Conservation (phyloP, 2,329 filamentous ascomycete genomes). For the Davidsoniella eucalypti region DNA sequence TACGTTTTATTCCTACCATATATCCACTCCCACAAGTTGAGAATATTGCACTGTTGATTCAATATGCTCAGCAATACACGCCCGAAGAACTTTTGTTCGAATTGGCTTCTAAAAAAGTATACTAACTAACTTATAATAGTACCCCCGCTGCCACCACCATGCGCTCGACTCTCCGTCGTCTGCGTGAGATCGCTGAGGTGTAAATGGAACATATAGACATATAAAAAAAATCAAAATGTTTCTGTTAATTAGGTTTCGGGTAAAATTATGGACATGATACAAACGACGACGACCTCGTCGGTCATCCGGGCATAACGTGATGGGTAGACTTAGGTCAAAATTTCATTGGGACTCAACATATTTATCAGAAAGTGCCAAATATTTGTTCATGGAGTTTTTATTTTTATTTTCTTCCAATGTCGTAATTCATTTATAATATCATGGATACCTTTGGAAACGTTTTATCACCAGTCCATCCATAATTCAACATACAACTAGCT, state of each 20-base stretch:
- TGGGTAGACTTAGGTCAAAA: constrained; percentile 13
- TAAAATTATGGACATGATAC: constrained; percentile 12
- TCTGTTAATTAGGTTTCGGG: constrained; percentile 12
- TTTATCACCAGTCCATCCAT: too few relatives aligned
- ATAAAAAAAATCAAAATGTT: constrained; percentile 15
- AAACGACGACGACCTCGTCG: constrained; percentile 10
- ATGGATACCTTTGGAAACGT: too few relatives aligned
- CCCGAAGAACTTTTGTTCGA: too few relatives aligned
- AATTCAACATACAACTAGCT: too few relatives aligned
- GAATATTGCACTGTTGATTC: background rate
- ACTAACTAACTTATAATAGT: constrained; percentile 31
- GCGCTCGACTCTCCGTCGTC: constrained; percentile 88
- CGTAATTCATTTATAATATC: too few relatives aligned
- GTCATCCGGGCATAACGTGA: constrained; percentile 13
- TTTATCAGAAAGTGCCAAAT: constrained; percentile 1
- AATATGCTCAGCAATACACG: background rate
- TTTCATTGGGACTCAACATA: constrained; percentile 12
- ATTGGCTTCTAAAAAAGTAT: background rate
- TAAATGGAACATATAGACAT: constrained; percentile 31
- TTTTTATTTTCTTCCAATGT: background rate
- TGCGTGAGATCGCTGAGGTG: constrained; percentile 95
- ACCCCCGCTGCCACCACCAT: constrained; percentile 88
- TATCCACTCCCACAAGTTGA: background rate
- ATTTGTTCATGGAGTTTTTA: constrained; percentile 7
- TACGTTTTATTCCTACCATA: constrained; percentile 40